These are phyloP conservation scores for Pichia cabralensis DNA, from an alignment of 805 yeast genomes.

Conservation along the genomic window DNA sequence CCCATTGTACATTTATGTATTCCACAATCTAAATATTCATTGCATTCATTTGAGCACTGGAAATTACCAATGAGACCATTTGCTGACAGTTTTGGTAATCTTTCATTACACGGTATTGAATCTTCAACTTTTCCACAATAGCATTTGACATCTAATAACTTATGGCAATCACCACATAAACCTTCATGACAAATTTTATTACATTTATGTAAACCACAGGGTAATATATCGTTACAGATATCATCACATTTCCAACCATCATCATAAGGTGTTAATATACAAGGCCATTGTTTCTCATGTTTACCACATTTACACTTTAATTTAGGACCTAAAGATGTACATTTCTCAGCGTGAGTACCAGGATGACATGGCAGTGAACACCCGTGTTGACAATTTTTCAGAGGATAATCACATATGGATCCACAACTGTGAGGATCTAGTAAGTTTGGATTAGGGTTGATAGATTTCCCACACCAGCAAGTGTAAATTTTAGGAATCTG, in stretches of 20 bases:
- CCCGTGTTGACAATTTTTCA: conserved; percentile 56
- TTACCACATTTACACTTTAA: conserved; percentile 70
- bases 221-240: conserved; percentile 49
- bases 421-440: conserved; percentile 83
- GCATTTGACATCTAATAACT: conserved; percentile 40
- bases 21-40: conserved; percentile 51
- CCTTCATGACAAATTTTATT: conserved; percentile 62
- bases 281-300: conserved; percentile 55
- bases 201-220: conserved; percentile 69
- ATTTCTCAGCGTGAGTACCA: conserved; percentile 69
- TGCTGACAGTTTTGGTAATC: conserved; percentile 27
- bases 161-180: conserved; percentile 66
- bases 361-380: conserved; percentile 79
- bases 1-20: conserved; percentile 38
- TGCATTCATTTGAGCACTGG: conserved; percentile 36
- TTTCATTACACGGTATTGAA: conserved; percentile 34
- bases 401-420: conserved; percentile 56
- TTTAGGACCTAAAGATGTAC: conserved; percentile 70
- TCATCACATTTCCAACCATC: conserved; percentile 61
- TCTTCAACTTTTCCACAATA: conserved; percentile 61
- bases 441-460: conserved; percentile 51
- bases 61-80: conserved; percentile 41
- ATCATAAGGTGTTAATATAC: conserved; percentile 57
- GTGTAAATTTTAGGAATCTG: conserved; percentile 47
- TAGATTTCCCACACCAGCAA: conserved; percentile 85